A percentile compares a stretch with the other conserved stretches of the same genome.
phyloP scores from a whole-genome alignment of 1,284 basidiomycete species.

The Trichosporon sp. region DNA sequence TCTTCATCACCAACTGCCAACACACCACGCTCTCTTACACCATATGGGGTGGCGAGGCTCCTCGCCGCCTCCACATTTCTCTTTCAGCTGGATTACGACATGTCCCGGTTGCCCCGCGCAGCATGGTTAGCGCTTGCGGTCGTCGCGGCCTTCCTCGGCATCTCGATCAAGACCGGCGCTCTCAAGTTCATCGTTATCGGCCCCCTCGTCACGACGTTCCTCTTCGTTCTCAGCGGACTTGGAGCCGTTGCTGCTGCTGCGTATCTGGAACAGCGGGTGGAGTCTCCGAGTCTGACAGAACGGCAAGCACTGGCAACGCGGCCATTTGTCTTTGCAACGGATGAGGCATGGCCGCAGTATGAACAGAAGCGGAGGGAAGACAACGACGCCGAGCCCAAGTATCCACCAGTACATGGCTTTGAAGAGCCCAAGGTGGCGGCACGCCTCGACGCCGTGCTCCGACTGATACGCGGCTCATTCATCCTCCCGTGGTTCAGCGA shows the following conservation, averaged over 20 bases:
- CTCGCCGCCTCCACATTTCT: conserved; percentile 1
- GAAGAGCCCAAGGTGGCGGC: conserved; percentile 51
- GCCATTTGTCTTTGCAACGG: conserved; percentile 6
- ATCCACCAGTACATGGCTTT: conserved; percentile 6
- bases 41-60: not conserved
- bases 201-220: not conserved
- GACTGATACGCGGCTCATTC: conserved; percentile 74
- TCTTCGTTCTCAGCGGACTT: not conserved
- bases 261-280: not conserved
- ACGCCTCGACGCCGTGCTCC: conserved; percentile 67
- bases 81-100: not conserved
- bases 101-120: not conserved
- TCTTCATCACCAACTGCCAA: not conserved
- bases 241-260: not conserved
- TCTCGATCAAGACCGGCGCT: not conserved
- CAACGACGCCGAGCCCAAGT: not conserved
- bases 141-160: not conserved
- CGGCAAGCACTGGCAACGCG: conserved; percentile 7
- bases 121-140: not conserved
- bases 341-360: not conserved
- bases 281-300: not conserved
- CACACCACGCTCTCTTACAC: not conserved
- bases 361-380: not conserved
- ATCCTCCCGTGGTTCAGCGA: conserved; percentile 77
- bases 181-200: not conserved